These are phyloP conservation scores for Neurospora discreta DNA, from an alignment of 495 filamentous ascomycete genomes.

Conservation along the genomic window DNA sequence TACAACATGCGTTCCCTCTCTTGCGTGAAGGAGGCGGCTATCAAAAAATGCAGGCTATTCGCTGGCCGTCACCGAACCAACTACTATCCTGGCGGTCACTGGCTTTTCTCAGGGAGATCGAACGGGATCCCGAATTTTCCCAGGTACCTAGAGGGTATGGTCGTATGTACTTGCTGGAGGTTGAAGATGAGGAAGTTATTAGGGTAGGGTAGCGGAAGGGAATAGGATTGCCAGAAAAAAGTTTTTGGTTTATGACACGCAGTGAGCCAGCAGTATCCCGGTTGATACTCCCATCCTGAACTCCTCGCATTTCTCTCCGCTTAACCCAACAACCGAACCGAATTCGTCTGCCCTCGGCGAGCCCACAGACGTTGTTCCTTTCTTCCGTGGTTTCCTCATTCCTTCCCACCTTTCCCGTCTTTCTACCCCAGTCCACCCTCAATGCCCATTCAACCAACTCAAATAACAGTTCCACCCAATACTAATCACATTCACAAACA, in stretches of 20 bases:
- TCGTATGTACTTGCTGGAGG: neutral
- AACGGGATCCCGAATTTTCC: neutral
- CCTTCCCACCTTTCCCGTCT: neutral
- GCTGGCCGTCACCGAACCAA: neutral
- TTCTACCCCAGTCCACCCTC: neutral
- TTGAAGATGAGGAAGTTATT: neutral
- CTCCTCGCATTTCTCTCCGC: too few relatives aligned
- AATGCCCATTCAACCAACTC: slow-evolving; percentile 61
- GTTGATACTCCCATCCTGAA: too few relatives aligned
- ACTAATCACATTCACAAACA: slow-evolving; percentile 77
- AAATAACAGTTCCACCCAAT: slow-evolving; percentile 95
- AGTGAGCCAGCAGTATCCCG: too few relatives aligned
- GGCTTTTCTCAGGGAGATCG: neutral
- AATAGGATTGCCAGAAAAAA: too few relatives aligned
- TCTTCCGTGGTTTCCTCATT: too few relatives aligned
- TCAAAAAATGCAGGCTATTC: neutral
- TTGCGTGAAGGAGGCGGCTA: neutral
- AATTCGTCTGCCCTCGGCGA: too few relatives aligned
- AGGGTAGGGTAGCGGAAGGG: neutral
- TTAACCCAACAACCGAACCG: too few relatives aligned
- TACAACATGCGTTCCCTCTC: neutral
- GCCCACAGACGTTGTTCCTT: too few relatives aligned
- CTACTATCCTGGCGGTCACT: neutral
- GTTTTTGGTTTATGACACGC: too few relatives aligned
- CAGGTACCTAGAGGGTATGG: neutral